A percentile compares a stretch with the other conserved stretches of the same genome.
phyloP scores from a whole-genome alignment of 139 green algal genomes.

The Spirogloea muscicola region DNA sequence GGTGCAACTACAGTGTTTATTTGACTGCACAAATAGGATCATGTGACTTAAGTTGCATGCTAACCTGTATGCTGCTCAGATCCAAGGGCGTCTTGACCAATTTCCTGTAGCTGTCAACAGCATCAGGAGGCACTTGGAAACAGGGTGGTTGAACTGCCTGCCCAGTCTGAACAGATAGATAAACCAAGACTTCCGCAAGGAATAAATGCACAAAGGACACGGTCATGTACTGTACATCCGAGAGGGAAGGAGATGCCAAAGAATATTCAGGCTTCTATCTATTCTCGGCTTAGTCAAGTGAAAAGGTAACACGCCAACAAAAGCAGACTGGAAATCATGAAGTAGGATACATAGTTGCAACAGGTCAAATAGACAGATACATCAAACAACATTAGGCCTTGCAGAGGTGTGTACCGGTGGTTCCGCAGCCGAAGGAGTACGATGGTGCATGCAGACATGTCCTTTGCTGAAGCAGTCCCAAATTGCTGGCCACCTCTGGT shows the following conservation, averaged over 20 bases:
- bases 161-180: no score
- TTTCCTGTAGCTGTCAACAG: slow-evolving; percentile 12
- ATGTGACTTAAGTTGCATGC: neutral
- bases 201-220: no score
- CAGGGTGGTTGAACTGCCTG: no score
- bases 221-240: no score
- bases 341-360: slow-evolving; percentile 3
- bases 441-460: slow-evolving; percentile 25
- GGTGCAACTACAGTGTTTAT: neutral
- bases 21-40: neutral
- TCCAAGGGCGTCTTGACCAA: neutral
- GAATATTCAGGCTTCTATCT: no score
- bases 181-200: no score
- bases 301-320: no score
- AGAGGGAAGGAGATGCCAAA: no score
- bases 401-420: slow-evolving; percentile 1
- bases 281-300: no score
- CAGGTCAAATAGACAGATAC: neutral
- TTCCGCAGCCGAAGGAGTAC: slow-evolving; percentile 18
- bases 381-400: neutral
- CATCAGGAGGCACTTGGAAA: no score
- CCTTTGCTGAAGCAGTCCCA: neutral
- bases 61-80: neutral
- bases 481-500: slow-evolving; percentile 1
- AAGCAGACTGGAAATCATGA: slow-evolving; percentile 3